Conservation (phyloP, 2,329 filamentous ascomycete genomes). For the Penicillium capsulatum region DNA sequence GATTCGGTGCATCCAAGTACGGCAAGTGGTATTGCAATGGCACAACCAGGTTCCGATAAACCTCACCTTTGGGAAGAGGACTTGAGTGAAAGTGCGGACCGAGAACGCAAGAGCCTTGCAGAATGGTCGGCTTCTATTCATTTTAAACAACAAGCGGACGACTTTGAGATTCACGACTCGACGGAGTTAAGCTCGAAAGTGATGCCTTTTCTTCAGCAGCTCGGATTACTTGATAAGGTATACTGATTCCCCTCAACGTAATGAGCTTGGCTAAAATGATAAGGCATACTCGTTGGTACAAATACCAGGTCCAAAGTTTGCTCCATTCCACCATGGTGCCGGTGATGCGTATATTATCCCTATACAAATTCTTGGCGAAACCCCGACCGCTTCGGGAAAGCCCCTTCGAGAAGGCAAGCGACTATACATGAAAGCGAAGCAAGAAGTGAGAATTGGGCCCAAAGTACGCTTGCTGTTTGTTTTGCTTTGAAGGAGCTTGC, state of each 20-base stretch:
- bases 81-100: conserved; percentile 2
- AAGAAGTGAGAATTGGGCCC: conserved; percentile 2
- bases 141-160: conserved; percentile 3
- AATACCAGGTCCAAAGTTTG: conserved; percentile 2
- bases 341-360: conserved; percentile 4
- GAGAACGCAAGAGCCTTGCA: conserved; percentile 2
- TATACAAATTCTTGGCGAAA: conserved; percentile 2
- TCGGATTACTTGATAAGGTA: conserved; percentile 3
- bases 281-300: conserved; percentile 2
- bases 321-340: not conserved
- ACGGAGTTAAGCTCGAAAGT: not conserved
- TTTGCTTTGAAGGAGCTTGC: conserved; percentile 1
- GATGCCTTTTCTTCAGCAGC: conserved; percentile 1
- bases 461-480: conserved; percentile 5
- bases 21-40: not conserved
- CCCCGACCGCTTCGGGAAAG: conserved; percentile 3
- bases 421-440: conserved; percentile 5
- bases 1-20: not conserved
- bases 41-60: conserved; percentile 1
- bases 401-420: conserved; percentile 3
- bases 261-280: not conserved
- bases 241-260: not conserved
- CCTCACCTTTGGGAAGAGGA: conserved; percentile 3
- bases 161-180: conserved; percentile 3
- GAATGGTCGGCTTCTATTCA: conserved; percentile 2